phyloP scores from a whole-genome alignment of 352 stramenopile genomes.

The Pythium scleroteichum region DNA sequence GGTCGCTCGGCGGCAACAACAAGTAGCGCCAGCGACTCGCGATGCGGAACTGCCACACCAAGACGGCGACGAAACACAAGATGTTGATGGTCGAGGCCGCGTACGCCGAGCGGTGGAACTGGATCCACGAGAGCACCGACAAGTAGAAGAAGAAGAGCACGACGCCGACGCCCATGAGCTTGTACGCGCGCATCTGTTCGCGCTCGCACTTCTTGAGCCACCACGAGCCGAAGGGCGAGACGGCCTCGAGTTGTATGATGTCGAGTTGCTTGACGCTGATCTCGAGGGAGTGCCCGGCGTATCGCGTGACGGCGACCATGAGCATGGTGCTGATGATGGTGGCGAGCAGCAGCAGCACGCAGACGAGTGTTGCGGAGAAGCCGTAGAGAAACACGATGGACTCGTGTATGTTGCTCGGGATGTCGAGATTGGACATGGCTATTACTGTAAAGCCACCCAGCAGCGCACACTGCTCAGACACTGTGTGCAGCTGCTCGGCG shows the following conservation, averaged over 20 bases:
- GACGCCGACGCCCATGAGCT: constrained; percentile 67
- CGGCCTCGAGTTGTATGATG: constrained; percentile 44
- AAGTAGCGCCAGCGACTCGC: constrained; percentile 79
- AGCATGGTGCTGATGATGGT: constrained; percentile 72
- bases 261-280: constrained; percentile 50
- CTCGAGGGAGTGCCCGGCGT: constrained; percentile 53
- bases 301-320: constrained; percentile 68
- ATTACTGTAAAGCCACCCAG: constrained; percentile 72
- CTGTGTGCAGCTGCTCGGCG: constrained; percentile 66
- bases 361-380: constrained; percentile 50
- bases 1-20: constrained; percentile 41
- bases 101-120: constrained; percentile 53
- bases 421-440: constrained; percentile 60
- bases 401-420: constrained; percentile 35
- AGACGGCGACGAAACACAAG: constrained; percentile 46
- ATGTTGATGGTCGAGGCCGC: constrained; percentile 47
- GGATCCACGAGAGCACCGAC: constrained; percentile 59
- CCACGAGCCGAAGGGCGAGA: constrained; percentile 65
- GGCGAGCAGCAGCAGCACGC: constrained; percentile 53
- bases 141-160: constrained; percentile 77
- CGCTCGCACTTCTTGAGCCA: constrained; percentile 68
- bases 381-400: constrained; percentile 50
- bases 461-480: constrained; percentile 69
- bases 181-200: constrained; percentile 72
- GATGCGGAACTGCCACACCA: constrained; percentile 71